Percentiles rank a stretch among this genome's conserved stretches.
Evolutionary conservation across 768 basidiomycete genomes (phyloP).

Genomic region (Pulveroboletus ravenelii): DNA sequence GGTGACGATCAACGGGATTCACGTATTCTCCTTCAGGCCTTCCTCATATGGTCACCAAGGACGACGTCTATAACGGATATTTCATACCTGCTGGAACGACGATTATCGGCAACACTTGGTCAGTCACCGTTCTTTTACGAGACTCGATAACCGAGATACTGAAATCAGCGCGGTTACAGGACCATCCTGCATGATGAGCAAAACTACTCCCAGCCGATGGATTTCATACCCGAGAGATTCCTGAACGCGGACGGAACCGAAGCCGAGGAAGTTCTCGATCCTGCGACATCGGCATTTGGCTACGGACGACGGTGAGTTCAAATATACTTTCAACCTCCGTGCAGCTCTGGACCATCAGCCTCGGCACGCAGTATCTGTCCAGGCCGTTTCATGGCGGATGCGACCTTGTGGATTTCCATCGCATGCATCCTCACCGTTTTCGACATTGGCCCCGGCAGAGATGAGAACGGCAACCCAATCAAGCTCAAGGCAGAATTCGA

Average conservation of each 20-base stretch:
- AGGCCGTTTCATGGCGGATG: constrained; percentile 41
- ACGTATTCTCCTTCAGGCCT: constrained; percentile 19
- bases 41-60: constrained; percentile 31
- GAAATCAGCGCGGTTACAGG: constrained; percentile 19
- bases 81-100: constrained; percentile 39
- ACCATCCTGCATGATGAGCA: constrained; percentile 36
- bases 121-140: neutral
- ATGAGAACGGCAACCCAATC: constrained; percentile 13
- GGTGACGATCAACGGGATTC: constrained; percentile 9
- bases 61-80: constrained; percentile 29
- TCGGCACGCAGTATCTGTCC: constrained; percentile 34
- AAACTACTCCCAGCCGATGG: constrained; percentile 31
- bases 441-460: constrained; percentile 21
- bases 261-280: constrained; percentile 27
- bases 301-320: constrained; percentile 32
- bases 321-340: neutral
- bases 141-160: neutral
- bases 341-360: neutral
- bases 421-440: constrained; percentile 29
- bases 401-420: constrained; percentile 34
- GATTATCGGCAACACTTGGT: constrained; percentile 60
- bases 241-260: constrained; percentile 35
- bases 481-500: constrained; percentile 22
- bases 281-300: constrained; percentile 30
- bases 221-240: constrained; percentile 38